These are phyloP conservation scores for Fragilariopsis cylindrus DNA, from an alignment of 108 stramenopile species.

Conservation along the genomic window DNA sequence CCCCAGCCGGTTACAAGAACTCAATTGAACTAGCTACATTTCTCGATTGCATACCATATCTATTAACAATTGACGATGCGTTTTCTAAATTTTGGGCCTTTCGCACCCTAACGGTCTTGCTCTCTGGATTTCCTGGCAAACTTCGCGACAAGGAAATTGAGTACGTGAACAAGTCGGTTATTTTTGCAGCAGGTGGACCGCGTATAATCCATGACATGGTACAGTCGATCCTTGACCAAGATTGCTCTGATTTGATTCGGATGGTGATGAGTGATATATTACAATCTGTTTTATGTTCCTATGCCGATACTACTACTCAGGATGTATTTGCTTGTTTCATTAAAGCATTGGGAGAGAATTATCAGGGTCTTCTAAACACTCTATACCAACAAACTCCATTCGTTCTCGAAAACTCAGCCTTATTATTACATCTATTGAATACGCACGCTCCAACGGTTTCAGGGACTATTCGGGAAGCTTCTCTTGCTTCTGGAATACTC, in stretches of 20 bases:
- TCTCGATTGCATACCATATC: constrained; percentile 33
- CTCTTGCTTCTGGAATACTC: constrained; percentile 62
- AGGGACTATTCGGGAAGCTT: constrained; percentile 57
- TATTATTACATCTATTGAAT: constrained; percentile 64
- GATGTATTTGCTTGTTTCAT: constrained; percentile 50
- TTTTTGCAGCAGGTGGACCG: constrained; percentile 50
- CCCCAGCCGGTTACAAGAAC: constrained; percentile 51
- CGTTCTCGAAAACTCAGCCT: constrained; percentile 79
- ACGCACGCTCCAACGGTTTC: constrained; percentile 56
- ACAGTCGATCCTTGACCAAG: constrained; percentile 32
- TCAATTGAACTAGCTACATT: constrained; percentile 49
- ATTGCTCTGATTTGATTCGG: constrained; percentile 44
- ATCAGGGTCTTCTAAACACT: constrained; percentile 56
- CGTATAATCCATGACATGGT: constrained; percentile 42
- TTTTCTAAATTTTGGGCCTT: constrained; percentile 63
- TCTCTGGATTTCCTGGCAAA: constrained; percentile 29
- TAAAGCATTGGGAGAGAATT: constrained; percentile 45
- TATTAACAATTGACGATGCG: constrained; percentile 44
- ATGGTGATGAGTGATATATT: constrained; percentile 68
- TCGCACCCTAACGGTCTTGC: constrained; percentile 33
- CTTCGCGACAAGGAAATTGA: constrained; percentile 49
- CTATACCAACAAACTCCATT: constrained; percentile 61
- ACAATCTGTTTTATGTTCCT: constrained; percentile 61
- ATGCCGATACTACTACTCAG: constrained; percentile 58
- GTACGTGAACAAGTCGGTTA: constrained; percentile 67